Evolutionary conservation across 345 rosid genomes (phyloP).

Genomic region (Ailanthus altissimus): DNA sequence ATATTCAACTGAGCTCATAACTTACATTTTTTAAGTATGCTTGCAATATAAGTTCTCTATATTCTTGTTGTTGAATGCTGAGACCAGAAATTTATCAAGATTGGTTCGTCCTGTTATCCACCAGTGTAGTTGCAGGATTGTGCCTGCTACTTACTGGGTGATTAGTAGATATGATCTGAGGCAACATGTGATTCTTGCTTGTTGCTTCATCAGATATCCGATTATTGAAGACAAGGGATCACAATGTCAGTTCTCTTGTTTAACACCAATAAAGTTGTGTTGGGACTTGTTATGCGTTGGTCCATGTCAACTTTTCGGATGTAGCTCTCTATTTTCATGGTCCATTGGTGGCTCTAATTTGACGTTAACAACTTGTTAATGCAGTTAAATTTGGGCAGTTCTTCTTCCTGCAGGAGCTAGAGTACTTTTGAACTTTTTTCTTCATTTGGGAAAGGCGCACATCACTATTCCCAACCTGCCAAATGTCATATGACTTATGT

Average conservation of each 20-base stretch:
- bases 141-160: background rate
- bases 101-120: background rate
- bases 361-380: background rate
- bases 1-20: background rate
- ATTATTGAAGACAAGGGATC: background rate
- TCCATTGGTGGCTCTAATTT: too few relatives aligned
- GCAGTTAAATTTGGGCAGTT: background rate
- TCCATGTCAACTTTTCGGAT: background rate
- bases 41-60: slow-evolving; percentile 11
- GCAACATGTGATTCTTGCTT: background rate
- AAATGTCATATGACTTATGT: too few relatives aligned
- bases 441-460: too few relatives aligned
- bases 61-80: background rate
- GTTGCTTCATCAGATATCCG: background rate
- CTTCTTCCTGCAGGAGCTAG: background rate
- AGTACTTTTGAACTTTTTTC: background rate
- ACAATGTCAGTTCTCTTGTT: background rate
- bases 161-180: background rate
- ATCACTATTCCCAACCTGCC: background rate
- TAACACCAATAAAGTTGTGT: background rate
- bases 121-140: background rate
- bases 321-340: background rate
- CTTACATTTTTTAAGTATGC: background rate
- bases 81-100: background rate
- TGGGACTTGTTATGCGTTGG: background rate